phyloP scores from a whole-genome alignment of 2,329 filamentous ascomycete genomes.

The Aureobasidium pullulans region DNA sequence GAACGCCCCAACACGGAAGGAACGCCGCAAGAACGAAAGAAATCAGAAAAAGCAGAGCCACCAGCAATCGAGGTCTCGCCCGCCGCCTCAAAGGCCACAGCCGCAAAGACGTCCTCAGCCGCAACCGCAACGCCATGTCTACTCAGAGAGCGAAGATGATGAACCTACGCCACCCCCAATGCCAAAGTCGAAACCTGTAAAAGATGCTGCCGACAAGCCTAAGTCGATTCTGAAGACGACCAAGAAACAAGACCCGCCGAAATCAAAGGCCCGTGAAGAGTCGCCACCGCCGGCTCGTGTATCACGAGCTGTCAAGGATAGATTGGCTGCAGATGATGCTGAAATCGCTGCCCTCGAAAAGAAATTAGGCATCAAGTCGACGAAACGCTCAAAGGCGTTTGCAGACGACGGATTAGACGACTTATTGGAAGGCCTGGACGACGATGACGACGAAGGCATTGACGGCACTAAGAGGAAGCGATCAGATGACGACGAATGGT shows the following conservation, averaged over 20 bases:
- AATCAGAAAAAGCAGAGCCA: conserved; percentile 49
- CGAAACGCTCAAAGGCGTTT: conserved; percentile 64
- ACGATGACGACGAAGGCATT: conserved; percentile 41
- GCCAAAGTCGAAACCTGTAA: conserved; percentile 15
- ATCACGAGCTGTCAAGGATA: conserved; percentile 47
- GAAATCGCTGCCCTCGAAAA: conserved; percentile 84
- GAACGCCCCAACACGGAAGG: conserved; percentile 23
- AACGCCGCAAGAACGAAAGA: conserved; percentile 58
- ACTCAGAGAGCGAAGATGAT: conserved; percentile 22
- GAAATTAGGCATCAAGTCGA: conserved; percentile 73
- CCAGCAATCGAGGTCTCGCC: conserved; percentile 14
- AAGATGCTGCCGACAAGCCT: conserved; percentile 24
- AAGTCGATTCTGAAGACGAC: conserved; percentile 32
- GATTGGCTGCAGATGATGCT: conserved; percentile 71
- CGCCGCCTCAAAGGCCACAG: conserved; percentile 11
- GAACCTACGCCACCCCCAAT: conserved; percentile 23
- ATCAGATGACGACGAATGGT: conserved; percentile 54
- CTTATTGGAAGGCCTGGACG: conserved; percentile 59
- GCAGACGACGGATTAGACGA: conserved; percentile 77
- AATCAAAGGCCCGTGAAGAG: conserved; percentile 8
- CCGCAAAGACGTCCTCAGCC: conserved; percentile 16
- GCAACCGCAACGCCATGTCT: conserved; percentile 22
- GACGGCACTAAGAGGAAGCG: conserved; percentile 51
- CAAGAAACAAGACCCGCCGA: conserved; percentile 9
- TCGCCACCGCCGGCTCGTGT: conserved; percentile 19